Percentiles rank a stretch among this genome's conserved stretches.
phyloP scores from a whole-genome alignment of 768 basidiomycete species.

The Naganishia onofrii region DNA sequence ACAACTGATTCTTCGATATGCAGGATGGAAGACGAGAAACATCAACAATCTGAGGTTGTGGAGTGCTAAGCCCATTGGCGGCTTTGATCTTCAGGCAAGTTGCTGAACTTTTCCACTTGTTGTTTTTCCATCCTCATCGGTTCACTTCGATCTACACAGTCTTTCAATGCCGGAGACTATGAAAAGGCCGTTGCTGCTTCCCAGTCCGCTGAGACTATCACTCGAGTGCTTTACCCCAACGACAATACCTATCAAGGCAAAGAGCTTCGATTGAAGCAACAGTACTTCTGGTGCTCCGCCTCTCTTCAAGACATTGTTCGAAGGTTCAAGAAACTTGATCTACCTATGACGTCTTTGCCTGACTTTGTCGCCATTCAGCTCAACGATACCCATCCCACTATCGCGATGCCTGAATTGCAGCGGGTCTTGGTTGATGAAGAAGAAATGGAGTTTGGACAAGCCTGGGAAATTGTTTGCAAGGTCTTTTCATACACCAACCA shows the following conservation, averaged over 20 bases:
- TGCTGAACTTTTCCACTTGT: background rate
- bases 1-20: too few species aligned
- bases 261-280: conserved; percentile 77
- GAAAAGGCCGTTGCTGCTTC: conserved; percentile 81
- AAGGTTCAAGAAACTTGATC: conserved; percentile 84
- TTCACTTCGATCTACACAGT: conserved; percentile 53
- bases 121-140: background rate
- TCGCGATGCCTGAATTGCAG: conserved; percentile 94
- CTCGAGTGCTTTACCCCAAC: conserved; percentile 92
- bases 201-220: conserved; percentile 89
- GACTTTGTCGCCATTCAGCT: conserved; percentile 88
- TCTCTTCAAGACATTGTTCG: conserved; percentile 81
- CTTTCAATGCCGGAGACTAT: conserved; percentile 96
- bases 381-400: conserved; percentile 93
- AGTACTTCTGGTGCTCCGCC: conserved; percentile 70
- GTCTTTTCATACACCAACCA: conserved; percentile 91
- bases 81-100: conserved; percentile 34
- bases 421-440: conserved; percentile 83
- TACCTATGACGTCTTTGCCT: conserved; percentile 74
- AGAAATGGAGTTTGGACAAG: conserved; percentile 73
- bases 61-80: conserved; percentile 62
- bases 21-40: conserved; percentile 29
- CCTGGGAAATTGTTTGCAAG: conserved; percentile 84
- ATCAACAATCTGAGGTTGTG: conserved; percentile 77
- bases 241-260: conserved; percentile 65